These are phyloP conservation scores for Austroboletus eburneus DNA, from an alignment of 768 basidiomycete species.

Conservation along the genomic window DNA sequence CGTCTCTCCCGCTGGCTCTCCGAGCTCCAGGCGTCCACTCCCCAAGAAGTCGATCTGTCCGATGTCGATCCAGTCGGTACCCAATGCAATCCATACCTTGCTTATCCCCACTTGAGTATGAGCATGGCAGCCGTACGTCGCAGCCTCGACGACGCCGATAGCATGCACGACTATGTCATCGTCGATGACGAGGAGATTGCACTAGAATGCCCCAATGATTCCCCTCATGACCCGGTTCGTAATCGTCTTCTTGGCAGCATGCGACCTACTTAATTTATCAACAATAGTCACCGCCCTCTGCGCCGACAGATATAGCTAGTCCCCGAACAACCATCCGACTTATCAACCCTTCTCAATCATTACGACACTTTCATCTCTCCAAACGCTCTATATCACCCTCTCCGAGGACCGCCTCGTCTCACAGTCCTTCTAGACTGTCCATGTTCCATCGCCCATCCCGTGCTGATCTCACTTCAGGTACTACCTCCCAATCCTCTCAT, in stretches of 20 bases:
- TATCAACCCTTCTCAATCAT: constrained; percentile 36
- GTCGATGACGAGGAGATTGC: constrained; percentile 34
- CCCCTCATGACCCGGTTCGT: constrained; percentile 24
- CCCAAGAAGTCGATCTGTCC: constrained; percentile 17
- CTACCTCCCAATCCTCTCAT: constrained; percentile 35
- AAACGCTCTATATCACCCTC: constrained; percentile 40
- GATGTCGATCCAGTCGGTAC: constrained; percentile 27
- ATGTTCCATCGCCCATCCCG: constrained; percentile 38
- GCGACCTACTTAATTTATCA: constrained; percentile 17
- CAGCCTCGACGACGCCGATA: constrained; percentile 31
- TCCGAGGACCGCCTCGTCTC: constrained; percentile 32
- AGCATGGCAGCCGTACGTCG: constrained; percentile 25
- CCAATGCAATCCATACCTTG: constrained; percentile 37
- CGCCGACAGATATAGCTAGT: constrained; percentile 23
- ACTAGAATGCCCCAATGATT: constrained; percentile 19
- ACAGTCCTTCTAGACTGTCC: constrained; percentile 38
- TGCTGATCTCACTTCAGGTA: constrained; percentile 24
- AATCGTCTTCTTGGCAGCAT: constrained; percentile 19
- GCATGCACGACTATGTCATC: constrained; percentile 40
- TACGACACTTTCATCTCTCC: constrained; percentile 42
- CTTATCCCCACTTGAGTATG: constrained; percentile 36
- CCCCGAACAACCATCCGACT: constrained; percentile 33
- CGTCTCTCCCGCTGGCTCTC: constrained; percentile 43
- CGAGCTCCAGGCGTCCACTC: constrained; percentile 33
- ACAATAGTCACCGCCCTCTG: constrained; percentile 20